Conservation (phyloP, 345 rosid genomes). For the Salix brachista region DNA sequence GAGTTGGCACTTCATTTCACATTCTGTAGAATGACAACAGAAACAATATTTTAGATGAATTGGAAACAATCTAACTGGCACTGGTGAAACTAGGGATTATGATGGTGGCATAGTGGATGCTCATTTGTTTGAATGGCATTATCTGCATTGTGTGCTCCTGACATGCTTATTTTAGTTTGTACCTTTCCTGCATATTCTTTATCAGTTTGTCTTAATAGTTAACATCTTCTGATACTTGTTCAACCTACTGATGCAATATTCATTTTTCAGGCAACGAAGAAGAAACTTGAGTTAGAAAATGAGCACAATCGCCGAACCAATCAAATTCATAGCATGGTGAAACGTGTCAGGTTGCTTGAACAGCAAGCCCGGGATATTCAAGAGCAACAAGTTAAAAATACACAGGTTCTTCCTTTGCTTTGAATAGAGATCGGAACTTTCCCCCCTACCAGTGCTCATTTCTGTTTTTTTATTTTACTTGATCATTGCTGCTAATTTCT, state of each 20-base stretch:
- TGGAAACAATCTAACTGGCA: too few species aligned
- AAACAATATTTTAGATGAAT: too few species aligned
- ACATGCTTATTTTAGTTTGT: too few species aligned
- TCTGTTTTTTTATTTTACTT: background rate
- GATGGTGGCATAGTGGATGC: too few species aligned
- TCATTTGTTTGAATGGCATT: too few species aligned
- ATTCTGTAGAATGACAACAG: too few species aligned
- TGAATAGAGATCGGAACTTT: background rate
- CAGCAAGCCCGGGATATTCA: slow-evolving; percentile 64
- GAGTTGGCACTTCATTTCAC: too few species aligned
- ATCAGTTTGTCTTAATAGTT: background rate
- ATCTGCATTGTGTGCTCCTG: too few species aligned
- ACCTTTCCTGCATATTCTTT: background rate
- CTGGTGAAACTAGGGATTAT: too few species aligned
- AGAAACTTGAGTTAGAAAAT: slow-evolving; percentile 51
- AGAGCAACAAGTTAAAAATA: slow-evolving; percentile 59
- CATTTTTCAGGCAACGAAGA: slow-evolving; percentile 56
- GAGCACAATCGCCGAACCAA: slow-evolving; percentile 42
- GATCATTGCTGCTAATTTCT: background rate
- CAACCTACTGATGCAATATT: slow-evolving; percentile 12
- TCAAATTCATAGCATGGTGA: slow-evolving; percentile 38
- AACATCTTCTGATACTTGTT: background rate
- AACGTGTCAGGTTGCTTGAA: slow-evolving; percentile 48
- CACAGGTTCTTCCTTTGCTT: slow-evolving; percentile 57
- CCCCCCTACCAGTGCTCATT: background rate